Conservation (phyloP, 495 filamentous ascomycete genomes). For the Podospora pseudopauciseta region DNA sequence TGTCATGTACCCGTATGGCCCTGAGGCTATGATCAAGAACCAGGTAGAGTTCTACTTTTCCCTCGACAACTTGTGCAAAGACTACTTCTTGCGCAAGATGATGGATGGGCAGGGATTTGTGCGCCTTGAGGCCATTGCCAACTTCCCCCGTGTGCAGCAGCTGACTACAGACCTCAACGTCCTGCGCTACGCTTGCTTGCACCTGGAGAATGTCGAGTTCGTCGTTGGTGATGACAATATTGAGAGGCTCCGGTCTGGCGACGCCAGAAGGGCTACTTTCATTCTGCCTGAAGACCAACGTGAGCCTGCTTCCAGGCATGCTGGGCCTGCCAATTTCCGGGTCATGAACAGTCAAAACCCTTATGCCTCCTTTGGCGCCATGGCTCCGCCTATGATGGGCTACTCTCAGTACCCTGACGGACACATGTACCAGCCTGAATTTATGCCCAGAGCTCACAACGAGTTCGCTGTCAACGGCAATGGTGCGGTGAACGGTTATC, state of each 20-base stretch:
- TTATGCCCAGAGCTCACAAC: conserved; percentile 34
- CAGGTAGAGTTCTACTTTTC: conserved; percentile 98
- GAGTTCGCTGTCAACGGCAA: conserved; percentile 38
- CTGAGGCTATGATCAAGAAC: conserved; percentile 29
- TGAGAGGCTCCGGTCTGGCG: conserved; percentile 71
- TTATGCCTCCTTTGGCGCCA: conserved; percentile 2
- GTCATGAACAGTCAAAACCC: conserved; percentile 10
- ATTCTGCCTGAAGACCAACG: conserved; percentile 59
- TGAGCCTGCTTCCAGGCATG: conserved; percentile 38
- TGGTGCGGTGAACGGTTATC: conserved; percentile 43
- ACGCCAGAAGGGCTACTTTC: conserved; percentile 76
- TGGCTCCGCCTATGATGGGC: conserved; percentile 8
- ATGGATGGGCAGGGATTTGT: conserved; percentile 97
- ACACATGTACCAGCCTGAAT: conserved; percentile 26
- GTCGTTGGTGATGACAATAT: conserved; percentile 65
- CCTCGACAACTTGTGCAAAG: conserved; percentile 92
- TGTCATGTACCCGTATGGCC: not conserved
- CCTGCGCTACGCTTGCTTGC: conserved; percentile 67
- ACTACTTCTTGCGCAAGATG: conserved; percentile 78
- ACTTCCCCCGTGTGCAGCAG: conserved; percentile 78
- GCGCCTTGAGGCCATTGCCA: conserved; percentile 67
- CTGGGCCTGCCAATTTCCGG: conserved; percentile 32
- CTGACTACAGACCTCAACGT: conserved; percentile 63
- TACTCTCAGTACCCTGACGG: conserved; percentile 26
- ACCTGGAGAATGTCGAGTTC: conserved; percentile 68